phyloP scores from a whole-genome alignment of 371 early-diverging fungal genomes.

The Mucor sp. region DNA sequence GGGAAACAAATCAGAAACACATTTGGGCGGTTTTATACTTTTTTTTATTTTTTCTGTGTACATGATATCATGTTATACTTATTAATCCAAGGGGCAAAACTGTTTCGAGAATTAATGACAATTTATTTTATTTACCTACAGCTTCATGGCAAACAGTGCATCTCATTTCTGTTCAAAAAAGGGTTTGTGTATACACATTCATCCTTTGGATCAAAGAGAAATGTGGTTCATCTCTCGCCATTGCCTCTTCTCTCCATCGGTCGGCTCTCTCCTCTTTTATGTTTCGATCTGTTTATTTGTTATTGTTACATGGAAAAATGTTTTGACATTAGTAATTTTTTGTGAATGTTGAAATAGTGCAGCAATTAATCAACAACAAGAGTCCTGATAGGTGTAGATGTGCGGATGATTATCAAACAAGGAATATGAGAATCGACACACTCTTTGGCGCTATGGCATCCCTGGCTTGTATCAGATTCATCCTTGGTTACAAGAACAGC shows the following conservation, averaged over 20 bases:
- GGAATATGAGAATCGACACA: not conserved
- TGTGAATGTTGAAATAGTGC: not conserved
- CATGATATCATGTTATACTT: slow-evolving; percentile 10
- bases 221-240: not conserved
- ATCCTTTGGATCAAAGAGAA: not conserved
- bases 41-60: not conserved
- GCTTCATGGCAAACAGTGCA: not conserved
- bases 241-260: not conserved
- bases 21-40: not conserved
- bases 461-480: not conserved
- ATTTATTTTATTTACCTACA: not conserved
- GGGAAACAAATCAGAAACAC: not conserved
- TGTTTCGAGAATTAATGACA: not conserved
- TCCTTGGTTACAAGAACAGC: not conserved
- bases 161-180: not conserved
- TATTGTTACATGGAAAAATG: not conserved
- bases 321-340: not conserved
- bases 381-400: not conserved
- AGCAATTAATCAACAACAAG: not conserved
- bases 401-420: not conserved
- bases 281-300: not conserved
- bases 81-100: slow-evolving; percentile 1
- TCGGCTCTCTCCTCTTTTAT: not conserved
- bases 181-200: not conserved
- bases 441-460: not conserved